A percentile compares a stretch with the other conserved stretches of the same genome.
phyloP scores from a whole-genome alignment of 306 rosid genomes.

The Lotus japonicus region DNA sequence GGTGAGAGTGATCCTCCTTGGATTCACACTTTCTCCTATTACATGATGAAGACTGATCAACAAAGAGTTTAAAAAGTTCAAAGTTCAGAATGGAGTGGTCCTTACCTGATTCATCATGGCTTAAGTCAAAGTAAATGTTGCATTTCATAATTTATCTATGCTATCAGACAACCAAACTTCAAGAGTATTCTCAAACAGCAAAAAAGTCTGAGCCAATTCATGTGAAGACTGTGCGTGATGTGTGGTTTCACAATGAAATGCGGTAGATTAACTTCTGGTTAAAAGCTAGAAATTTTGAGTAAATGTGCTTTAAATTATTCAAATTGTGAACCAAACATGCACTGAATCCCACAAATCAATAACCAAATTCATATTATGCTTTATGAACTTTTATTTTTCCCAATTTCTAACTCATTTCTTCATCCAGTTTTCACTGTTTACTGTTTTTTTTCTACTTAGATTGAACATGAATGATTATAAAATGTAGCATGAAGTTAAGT shows the following conservation, averaged over 20 bases:
- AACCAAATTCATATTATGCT: not conserved
- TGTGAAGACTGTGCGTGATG: not conserved
- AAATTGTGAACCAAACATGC: too few relatives aligned
- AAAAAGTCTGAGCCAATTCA: constrained; percentile 3
- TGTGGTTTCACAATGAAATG: too few relatives aligned
- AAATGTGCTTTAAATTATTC: too few relatives aligned
- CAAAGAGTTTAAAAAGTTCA: constrained; percentile 23
- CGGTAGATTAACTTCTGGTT: too few relatives aligned
- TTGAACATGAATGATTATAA: too few relatives aligned
- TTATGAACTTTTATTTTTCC: not conserved
- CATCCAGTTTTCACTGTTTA: not conserved
- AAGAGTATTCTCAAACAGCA: not conserved
- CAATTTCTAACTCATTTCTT: not conserved
- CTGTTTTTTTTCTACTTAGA: not conserved
- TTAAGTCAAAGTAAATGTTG: not conserved
- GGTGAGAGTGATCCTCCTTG: constrained; percentile 11
- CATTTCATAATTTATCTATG: not conserved
- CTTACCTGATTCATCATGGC: not conserved
- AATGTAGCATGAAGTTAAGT: too few relatives aligned
- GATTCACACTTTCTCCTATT: constrained; percentile 22
- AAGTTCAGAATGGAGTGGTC: constrained; percentile 15
- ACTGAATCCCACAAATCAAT: not conserved
- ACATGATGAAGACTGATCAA: constrained; percentile 29
- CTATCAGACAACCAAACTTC: constrained; percentile 5
- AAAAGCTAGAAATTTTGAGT: too few relatives aligned